phyloP scores from a whole-genome alignment of 192 early-diverging fungal species.

The Neocallimastix lanati region DNA sequence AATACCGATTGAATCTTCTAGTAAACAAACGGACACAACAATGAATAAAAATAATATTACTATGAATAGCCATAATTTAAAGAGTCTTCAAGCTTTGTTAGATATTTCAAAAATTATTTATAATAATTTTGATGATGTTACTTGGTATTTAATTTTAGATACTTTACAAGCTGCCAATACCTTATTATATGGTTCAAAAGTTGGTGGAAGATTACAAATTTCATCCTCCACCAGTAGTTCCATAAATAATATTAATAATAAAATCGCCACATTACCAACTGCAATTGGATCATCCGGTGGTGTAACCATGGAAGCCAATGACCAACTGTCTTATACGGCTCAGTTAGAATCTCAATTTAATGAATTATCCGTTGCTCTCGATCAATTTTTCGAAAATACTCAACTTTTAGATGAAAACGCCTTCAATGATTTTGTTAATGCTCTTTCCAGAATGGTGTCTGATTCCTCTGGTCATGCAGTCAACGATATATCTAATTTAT shows the following conservation, averaged over 20 bases:
- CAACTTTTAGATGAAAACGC: not conserved
- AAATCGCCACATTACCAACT: not conserved
- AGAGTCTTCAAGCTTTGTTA: slow-evolving; percentile 52
- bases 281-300: not conserved
- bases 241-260: slow-evolving; percentile 3
- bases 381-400: slow-evolving; percentile 6
- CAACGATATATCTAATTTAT: not conserved
- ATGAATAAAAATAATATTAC: not conserved
- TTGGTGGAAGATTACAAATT: slow-evolving; percentile 14
- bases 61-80: slow-evolving; percentile 58
- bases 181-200: slow-evolving; percentile 31
- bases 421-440: not conserved
- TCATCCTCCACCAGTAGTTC: slow-evolving; percentile 3
- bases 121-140: slow-evolving; percentile 43
- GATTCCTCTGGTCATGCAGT: slow-evolving; percentile 40
- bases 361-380: slow-evolving; percentile 7
- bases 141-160: slow-evolving; percentile 76
- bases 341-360: not conserved
- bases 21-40: not conserved
- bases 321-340: not conserved
- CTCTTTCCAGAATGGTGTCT: slow-evolving; percentile 27
- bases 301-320: slow-evolving; percentile 1
- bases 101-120: slow-evolving; percentile 53
- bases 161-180: slow-evolving; percentile 76
- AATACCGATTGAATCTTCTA: slow-evolving; percentile 37